Percentiles rank a stretch among this genome's conserved stretches.
phyloP scores from a whole-genome alignment of 495 filamentous ascomycete species.

The Monascus purpureus region DNA sequence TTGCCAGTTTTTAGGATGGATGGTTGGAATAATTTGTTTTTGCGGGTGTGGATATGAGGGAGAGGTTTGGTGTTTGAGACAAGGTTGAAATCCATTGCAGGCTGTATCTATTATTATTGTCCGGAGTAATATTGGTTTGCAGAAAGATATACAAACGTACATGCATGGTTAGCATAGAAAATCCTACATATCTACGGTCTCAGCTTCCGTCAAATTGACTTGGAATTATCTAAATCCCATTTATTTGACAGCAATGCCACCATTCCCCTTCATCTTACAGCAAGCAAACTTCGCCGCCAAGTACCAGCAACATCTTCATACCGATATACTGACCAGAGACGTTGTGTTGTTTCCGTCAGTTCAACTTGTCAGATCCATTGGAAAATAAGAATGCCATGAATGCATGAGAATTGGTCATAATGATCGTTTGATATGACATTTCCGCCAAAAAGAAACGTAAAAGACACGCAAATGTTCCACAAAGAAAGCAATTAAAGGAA shows the following conservation, averaged over 20 bases:
- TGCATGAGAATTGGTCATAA: constrained; percentile 33
- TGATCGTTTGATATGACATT: constrained; percentile 30
- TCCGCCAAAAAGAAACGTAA: constrained; percentile 14
- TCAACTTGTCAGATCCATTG: constrained; percentile 13
- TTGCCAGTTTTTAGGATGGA: too few species aligned
- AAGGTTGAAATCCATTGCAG: too few species aligned
- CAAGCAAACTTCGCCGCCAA: too few species aligned
- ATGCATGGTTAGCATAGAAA: constrained; percentile 2
- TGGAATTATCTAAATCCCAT: too few species aligned
- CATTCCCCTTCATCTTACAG: too few species aligned
- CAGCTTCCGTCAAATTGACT: too few species aligned
- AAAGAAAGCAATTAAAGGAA: constrained; percentile 19
- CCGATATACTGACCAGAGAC: constrained; percentile 10
- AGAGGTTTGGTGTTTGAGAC: too few species aligned
- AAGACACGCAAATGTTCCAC: constrained; percentile 13
- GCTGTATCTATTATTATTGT: too few species aligned
- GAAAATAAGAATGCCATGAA: constrained; percentile 26
- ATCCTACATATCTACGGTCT: constrained; percentile 4
- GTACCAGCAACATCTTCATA: too few species aligned
- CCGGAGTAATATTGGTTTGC: constrained; percentile 1
- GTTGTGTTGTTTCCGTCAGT: constrained; percentile 9
- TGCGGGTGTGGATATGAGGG: too few species aligned
- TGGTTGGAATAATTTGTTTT: too few species aligned
- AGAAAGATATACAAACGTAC: constrained; percentile 5
- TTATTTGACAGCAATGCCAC: too few species aligned